Evolutionary conservation across 352 stramenopile genomes (phyloP), one percentile per base, ranked within the genome.

Genomic region (Thalassiosira mediterranea): DNA sequence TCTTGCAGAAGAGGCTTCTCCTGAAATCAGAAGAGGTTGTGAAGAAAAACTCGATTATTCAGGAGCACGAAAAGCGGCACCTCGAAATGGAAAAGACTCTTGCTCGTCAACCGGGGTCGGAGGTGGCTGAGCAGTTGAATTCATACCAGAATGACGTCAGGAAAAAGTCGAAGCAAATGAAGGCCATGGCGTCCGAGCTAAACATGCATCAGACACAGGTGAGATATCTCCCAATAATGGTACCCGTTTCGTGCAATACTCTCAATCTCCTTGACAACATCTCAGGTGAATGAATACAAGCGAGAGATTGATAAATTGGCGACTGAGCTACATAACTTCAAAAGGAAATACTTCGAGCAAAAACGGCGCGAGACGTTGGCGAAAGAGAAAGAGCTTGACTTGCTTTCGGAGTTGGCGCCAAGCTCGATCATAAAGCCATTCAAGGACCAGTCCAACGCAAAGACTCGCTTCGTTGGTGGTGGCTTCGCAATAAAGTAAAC

Each of bases 161-260:
- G 66, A 95, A 98, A 59, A 99, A 98, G 79, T 95, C 96, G 5
- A 95, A 96, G 60, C 95, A 98, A 76, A 95, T 98, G 87, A 98
- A 98, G 83, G 96, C 95, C 17, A 95, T 99, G 82, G 92, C 97
- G 28, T 95, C 90, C 57, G 96, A 99, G 71, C 95, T 98, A 61
- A 98, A 99, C 81, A 98, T 98, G 96, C 84, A 90, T 74, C 88
- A 95, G 73, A 87, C 88, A 40, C 84, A 93, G 72, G 74, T 86
- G 37, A 69, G 61, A n/a, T n/a, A n/a, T n/a, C n/a, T n/a, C n/a
- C n/a, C n/a, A n/a, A n/a, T n/a, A n/a, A n/a, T n/a, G n/a, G n/a
- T n/a, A n/a, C n/a, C n/a, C n/a, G n/a, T n/a, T n/a, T n/a, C n/a
- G n/a, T n/a, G n/a, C n/a, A n/a, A n/a, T n/a, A n/a, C n/a, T n/a